Evolutionary conservation across 345 rosid species (phyloP), one percentile per base, ranked within the genome.

Genomic region (Eucalyptus leucophloia): DNA sequence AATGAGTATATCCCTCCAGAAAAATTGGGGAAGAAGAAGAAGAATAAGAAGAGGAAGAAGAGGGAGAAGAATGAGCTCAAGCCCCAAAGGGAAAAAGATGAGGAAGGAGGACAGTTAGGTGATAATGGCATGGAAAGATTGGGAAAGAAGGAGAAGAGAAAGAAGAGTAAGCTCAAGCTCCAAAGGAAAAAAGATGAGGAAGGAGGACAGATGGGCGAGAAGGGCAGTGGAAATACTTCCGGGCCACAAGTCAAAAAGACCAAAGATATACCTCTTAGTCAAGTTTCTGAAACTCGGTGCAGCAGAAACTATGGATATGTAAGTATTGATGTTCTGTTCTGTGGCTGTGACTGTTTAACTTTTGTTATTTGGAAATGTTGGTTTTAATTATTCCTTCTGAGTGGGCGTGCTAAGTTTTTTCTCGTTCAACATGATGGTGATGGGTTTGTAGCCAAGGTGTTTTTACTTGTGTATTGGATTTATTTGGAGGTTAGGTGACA

Each of bases 221-320:
- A 49, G 34, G 86, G 86, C 86, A 83, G 23, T 8, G 34, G 10
- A 26, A 42, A 8, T 49, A 32, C 80, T 67, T 67, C 42, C 1
- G 42, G 23, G 23, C 23, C 80, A 67, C 7, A 67, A 67, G 80
- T 67, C 12, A 8, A 67, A 67, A 32, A 67, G 37, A 16, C 42
- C 23, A 67, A 17, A 32, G 24, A 86, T 49, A 49, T 53, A 49
- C 56, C 40, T 47, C 32, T 86, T n/a, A 49, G 58, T 86, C 87
- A 28, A 53, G 51, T 49, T 49, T 18, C 19, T 32, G 23, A 67
- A 67, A 67, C 42, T 67, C 7, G 42, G 80, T 32, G 80, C 80
- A 32, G 42, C 80, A 34, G 56, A 47, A 85, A 51, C 90, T 56
- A 47, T 28, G 94, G 94, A 40, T 93, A 92, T 62, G 92, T 93